A percentile compares a stretch with the other conserved stretches of the same genome.
Evolutionary conservation across 2,329 filamentous ascomycete genomes (phyloP).

Genomic region (Ophiostoma sp.): DNA sequence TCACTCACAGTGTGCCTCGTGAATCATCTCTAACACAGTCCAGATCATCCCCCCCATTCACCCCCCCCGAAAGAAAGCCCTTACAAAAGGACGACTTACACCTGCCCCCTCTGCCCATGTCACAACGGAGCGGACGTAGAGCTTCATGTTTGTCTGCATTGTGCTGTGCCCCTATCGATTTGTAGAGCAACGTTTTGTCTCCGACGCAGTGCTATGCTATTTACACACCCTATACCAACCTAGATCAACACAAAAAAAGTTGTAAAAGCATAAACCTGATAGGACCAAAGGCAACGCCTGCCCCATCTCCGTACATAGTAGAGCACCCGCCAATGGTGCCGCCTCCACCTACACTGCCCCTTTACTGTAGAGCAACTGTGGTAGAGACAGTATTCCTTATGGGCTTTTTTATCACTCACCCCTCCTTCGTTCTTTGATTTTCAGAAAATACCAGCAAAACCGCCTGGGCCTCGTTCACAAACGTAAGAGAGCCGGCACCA

Average conservation of each 20-base stretch:
- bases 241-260: neutral
- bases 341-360: neutral
- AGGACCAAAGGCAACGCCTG: neutral
- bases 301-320: neutral
- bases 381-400: neutral
- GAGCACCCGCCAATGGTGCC: neutral
- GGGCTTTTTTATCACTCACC: neutral
- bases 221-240: neutral
- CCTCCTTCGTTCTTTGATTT: neutral
- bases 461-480: no score
- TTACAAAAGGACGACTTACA: constrained; percentile 1
- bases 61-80: neutral
- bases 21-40: no score
- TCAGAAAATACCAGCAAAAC: no score
- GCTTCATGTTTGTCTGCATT: neutral
- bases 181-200: neutral
- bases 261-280: neutral
- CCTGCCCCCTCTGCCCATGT: neutral
- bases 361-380: constrained; percentile 1
- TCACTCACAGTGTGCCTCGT: no score
- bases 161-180: constrained; percentile 1
- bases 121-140: neutral
- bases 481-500: neutral
- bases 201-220: neutral
- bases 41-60: neutral